Conservation (phyloP, 805 yeast species). For the Wickerhamiella spandovensis region DNA sequence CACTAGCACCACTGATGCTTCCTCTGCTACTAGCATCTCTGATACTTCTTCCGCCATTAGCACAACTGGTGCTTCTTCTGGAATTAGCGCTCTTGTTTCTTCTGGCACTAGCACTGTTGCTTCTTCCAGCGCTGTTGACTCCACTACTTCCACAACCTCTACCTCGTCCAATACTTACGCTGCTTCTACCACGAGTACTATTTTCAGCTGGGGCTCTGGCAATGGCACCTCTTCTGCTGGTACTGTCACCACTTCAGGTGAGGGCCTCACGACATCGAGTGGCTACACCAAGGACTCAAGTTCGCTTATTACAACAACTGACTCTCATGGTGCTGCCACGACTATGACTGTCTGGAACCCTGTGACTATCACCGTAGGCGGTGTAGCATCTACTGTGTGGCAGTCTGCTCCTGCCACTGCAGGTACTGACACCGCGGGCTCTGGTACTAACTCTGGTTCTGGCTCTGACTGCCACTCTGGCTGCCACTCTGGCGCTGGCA, state of each 20-base stretch:
- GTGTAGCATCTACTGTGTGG: not conserved
- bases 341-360: not conserved
- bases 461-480: too few relatives aligned
- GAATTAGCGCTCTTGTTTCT: not conserved
- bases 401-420: slow-evolving; percentile 6
- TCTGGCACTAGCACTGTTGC: not conserved
- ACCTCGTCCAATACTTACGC: not conserved
- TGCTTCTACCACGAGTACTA: not conserved
- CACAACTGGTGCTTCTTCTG: slow-evolving; percentile 6
- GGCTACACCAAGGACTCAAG: not conserved
- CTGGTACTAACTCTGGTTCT: too few relatives aligned
- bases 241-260: not conserved
- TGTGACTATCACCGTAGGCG: not conserved
- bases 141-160: not conserved
- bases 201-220: not conserved
- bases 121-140: not conserved
- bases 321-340: slow-evolving; percentile 1
- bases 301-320: not conserved
- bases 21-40: slow-evolving; percentile 5
- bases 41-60: slow-evolving; percentile 10
- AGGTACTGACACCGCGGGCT: slow-evolving; percentile 3
- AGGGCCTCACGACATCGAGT: not conserved
- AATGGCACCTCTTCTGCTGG: not conserved
- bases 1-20: slow-evolving; percentile 7
- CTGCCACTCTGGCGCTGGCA: too few relatives aligned